Conservation (phyloP, 2,329 filamentous ascomycete genomes). For the Madurella fahalii region DNA sequence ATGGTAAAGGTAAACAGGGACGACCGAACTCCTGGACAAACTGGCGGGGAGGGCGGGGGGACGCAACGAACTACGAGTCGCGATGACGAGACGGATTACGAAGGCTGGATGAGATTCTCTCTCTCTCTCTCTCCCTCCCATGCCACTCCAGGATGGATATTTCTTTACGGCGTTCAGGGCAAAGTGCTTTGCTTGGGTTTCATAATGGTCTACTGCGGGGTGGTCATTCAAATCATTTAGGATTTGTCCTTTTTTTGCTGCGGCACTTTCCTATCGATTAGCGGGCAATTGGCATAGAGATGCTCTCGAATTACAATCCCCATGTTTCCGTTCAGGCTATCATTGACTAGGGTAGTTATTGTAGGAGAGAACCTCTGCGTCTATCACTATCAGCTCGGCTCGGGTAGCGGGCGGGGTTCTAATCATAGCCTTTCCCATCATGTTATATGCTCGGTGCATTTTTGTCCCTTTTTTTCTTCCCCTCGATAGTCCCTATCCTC, state of each 20-base stretch:
- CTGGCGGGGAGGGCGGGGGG: too few species aligned
- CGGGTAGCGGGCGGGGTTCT: too few species aligned
- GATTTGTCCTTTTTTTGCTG: too few species aligned
- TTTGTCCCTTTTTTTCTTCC: background rate
- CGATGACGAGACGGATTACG: too few species aligned
- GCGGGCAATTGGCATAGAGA: background rate
- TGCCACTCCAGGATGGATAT: background rate
- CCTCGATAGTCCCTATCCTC: background rate
- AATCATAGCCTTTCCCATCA: background rate
- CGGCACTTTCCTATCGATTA: background rate
- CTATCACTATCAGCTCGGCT: background rate
- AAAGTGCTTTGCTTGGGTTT: background rate
- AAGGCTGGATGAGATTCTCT: too few species aligned
- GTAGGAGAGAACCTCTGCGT: background rate
- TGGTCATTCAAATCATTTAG: too few species aligned
- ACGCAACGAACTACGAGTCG: too few species aligned
- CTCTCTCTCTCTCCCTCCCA: too few species aligned
- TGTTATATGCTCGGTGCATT: background rate
- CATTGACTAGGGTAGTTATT: background rate
- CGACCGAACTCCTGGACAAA: too few species aligned
- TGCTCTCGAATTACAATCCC: background rate
- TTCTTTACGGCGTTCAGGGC: constrained; percentile 6
- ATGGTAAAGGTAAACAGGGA: too few species aligned
- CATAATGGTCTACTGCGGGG: constrained; percentile 1
- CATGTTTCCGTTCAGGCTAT: too few species aligned